These are phyloP conservation scores for Colletotrichum salicis DNA, from an alignment of 2,329 filamentous ascomycete species.

Conservation along the genomic window DNA sequence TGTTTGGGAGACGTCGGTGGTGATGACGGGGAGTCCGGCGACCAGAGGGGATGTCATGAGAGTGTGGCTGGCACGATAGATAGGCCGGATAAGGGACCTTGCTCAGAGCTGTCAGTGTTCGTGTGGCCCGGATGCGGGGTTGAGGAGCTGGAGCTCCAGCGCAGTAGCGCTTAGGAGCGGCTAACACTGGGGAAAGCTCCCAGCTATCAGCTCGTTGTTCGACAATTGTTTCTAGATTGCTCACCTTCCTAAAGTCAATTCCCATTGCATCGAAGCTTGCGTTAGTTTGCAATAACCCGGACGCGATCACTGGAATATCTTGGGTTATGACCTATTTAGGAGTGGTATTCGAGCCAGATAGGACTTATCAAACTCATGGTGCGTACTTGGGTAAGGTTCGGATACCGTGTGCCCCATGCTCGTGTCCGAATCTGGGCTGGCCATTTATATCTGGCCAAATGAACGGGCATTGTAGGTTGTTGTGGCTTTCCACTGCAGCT, in stretches of 20 bases:
- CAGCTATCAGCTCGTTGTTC: background rate
- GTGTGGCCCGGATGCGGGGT: slow-evolving; percentile 31
- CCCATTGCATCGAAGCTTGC: background rate
- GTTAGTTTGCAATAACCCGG: background rate
- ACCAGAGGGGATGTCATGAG: slow-evolving; percentile 30
- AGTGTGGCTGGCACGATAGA: slow-evolving; percentile 8
- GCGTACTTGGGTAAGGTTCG: background rate
- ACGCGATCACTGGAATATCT: background rate
- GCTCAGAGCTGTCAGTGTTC: slow-evolving; percentile 8
- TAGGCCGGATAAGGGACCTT: slow-evolving; percentile 28
- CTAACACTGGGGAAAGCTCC: slow-evolving; percentile 29
- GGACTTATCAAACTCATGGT: background rate
- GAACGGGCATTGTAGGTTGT: background rate
- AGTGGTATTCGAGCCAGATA: background rate
- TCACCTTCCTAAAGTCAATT: slow-evolving; percentile 13
- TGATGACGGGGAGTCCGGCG: slow-evolving; percentile 11
- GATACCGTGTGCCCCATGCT: background rate
- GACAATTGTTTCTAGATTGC: background rate
- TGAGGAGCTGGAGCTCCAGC: slow-evolving; percentile 27
- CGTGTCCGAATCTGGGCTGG: background rate
- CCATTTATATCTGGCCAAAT: background rate
- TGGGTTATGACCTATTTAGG: background rate
- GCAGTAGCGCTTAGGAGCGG: slow-evolving; percentile 30
- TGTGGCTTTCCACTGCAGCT: background rate
- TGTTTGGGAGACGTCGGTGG: background rate